Base-by-base conservation (phyloP, 495 filamentous ascomycete species). In the Peziza echinospora region DNA sequence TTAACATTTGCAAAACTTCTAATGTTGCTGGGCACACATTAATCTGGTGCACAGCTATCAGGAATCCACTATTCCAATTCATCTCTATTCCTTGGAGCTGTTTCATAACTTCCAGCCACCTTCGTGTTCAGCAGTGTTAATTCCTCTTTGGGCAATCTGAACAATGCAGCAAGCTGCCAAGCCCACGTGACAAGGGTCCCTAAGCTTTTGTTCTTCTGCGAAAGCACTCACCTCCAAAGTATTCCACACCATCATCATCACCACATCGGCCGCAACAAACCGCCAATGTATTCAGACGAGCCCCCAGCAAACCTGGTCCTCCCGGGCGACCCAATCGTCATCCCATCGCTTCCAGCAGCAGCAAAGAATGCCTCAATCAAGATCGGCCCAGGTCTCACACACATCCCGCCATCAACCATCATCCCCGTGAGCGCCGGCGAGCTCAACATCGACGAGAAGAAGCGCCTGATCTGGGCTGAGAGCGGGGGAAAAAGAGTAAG, bases 321-420 rank as follows among this genome's bases (percentile, higher is more conserved):
- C 26, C 89, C 89, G 0, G 85, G 91, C 46, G 84, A 96, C 50
- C 58, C 65, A 39, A 11, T 37, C 30, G 68, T 93, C 44, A 63
- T 71, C 49, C 68, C 80, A 7, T 60, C 65, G 8, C 71, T 85
- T 11, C 76, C 76, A 7, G 71, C 83, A 1, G 66, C 67, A 26
- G 75, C 75, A 51, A 69, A 68, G 17, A 74, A 72, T 52, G 67
- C 72, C 46, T 69, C 84, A 23, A 68, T 97, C 49, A 80, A 78
- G 53, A 69, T 97, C 24, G 89, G 89, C 24, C 82, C 84, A 9
- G 89, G 89, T 26, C 70, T 94, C 26, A 74, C 71, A 21, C 78
- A 84, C 55, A 72, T 73, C 37, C 79, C 76, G 21, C 80, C 82
- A 21, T 66, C 66, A 45, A 73, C 75, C 24, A 68, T 94, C 44